A percentile compares a stretch with the other conserved stretches of the same genome.
Conservation (phyloP, 148 eudicot species). For the Vaccinium darrowii region DNA sequence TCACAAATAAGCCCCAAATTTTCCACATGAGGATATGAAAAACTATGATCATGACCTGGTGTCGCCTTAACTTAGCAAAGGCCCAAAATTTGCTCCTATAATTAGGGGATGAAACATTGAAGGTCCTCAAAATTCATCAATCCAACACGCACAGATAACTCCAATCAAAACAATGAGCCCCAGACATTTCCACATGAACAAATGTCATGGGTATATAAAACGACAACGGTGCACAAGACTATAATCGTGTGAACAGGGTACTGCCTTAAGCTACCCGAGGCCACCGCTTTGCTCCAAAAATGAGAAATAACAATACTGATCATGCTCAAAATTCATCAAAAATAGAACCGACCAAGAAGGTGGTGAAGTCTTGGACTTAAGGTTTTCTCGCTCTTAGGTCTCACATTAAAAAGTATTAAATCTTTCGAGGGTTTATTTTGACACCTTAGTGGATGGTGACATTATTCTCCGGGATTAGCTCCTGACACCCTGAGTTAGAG, state of each 20-base stretch:
- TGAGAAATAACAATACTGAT: not conserved
- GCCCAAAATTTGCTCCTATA: slow-evolving; percentile 4
- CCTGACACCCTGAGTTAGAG: too few relatives aligned
- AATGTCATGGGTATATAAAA: too few relatives aligned
- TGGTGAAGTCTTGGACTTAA: not conserved
- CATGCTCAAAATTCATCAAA: not conserved
- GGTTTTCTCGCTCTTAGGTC: not conserved
- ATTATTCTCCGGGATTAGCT: too few relatives aligned
- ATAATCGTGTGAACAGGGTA: slow-evolving; percentile 1
- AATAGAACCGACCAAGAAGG: not conserved
- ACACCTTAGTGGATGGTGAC: too few relatives aligned
- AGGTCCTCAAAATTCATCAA: not conserved
- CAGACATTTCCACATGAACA: slow-evolving; percentile 3
- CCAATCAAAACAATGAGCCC: not conserved
- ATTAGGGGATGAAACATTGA: not conserved
- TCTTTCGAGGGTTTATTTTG: too few relatives aligned
- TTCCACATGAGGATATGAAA: not conserved
- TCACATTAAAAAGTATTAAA: not conserved
- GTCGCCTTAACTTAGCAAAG: not conserved
- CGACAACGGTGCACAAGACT: not conserved
- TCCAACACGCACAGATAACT: not conserved
- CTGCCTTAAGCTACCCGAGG: not conserved
- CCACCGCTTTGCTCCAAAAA: not conserved
- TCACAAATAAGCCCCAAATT: not conserved
- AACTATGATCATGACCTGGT: not conserved